These are phyloP conservation scores for Plectosphaerella sp. DNA, from an alignment of 2,329 filamentous ascomycete species.

Conservation along the genomic window DNA sequence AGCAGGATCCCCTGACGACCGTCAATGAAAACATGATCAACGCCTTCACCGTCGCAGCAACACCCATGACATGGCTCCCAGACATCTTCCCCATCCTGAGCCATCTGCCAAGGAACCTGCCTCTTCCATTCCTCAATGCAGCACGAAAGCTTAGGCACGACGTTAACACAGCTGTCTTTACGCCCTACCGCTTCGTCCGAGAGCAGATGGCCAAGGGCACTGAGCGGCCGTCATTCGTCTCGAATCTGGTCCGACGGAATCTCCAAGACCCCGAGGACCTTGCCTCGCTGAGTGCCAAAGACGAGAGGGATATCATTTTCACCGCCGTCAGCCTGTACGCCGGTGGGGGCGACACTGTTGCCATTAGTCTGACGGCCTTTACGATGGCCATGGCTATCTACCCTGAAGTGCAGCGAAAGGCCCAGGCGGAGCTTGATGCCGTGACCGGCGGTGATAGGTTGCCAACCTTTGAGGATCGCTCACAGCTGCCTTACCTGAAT, in stretches of 20 bases:
- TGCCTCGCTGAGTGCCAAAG: constrained; percentile 4
- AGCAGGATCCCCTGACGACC: constrained; percentile 21
- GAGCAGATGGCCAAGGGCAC: constrained; percentile 16
- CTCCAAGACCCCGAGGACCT: too few relatives aligned
- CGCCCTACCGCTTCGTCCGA: constrained; percentile 24
- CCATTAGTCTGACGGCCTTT: constrained; percentile 23
- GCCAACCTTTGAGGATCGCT: constrained; percentile 31
- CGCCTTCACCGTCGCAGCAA: constrained; percentile 19
- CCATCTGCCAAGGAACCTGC: constrained; percentile 23
- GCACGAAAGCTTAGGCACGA: constrained; percentile 19
- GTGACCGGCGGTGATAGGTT: constrained; percentile 33
- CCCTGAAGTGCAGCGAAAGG: constrained; percentile 13
- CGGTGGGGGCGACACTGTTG: constrained; percentile 25
- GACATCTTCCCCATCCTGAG: constrained; percentile 24
- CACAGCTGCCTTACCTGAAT: constrained; percentile 34
- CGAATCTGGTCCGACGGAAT: constrained; percentile 15
- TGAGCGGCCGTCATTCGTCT: constrained; percentile 19
- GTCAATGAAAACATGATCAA: constrained; percentile 22
- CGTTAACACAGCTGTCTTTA: constrained; percentile 11
- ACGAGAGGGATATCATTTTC: constrained; percentile 25
- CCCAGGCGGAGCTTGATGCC: constrained; percentile 33
- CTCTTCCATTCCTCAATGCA: constrained; percentile 23
- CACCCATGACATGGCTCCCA: constrained; percentile 25
- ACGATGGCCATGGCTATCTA: constrained; percentile 19
- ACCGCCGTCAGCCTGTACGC: constrained; percentile 23